A percentile compares a stretch with the other conserved stretches of the same genome.
These are phyloP conservation scores for Boletus speciosus DNA, from an alignment of 768 basidiomycete genomes.

Conservation along the genomic window DNA sequence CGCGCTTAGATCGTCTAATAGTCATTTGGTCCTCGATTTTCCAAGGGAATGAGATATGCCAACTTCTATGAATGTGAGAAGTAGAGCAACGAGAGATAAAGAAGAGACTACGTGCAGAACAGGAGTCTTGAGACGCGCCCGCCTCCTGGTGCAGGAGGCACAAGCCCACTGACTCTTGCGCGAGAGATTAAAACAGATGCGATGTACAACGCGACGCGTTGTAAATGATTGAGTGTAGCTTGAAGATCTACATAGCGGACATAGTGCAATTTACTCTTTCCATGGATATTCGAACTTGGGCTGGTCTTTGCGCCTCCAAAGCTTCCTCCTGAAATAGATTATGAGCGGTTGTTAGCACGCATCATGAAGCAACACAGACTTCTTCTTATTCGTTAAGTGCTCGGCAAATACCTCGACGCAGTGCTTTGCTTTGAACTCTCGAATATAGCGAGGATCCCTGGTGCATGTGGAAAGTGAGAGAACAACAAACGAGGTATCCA, in stretches of 20 bases:
- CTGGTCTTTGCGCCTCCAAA: conserved; percentile 86
- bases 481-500: neutral
- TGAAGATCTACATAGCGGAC: neutral
- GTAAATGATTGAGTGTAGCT: neutral
- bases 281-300: conserved; percentile 86
- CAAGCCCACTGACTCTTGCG: neutral
- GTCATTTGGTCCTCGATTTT: neutral
- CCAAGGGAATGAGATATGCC: neutral
- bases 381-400: conserved; percentile 81
- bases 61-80: neutral
- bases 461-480: neutral
- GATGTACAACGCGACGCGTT: neutral
- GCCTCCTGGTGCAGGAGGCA: neutral
- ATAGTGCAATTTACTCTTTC: conserved; percentile 54
- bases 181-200: neutral
- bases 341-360: conserved; percentile 1
- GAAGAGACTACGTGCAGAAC: neutral
- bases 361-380: conserved; percentile 51
- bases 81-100: neutral
- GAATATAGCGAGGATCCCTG: conserved; percentile 96
- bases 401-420: conserved; percentile 86
- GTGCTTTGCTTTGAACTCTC: conserved; percentile 82
- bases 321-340: conserved; percentile 64
- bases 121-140: neutral
- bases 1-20: neutral